Evolutionary conservation across 1,284 basidiomycete species (phyloP), one percentile per base, ranked within the genome.

Genomic region (Leccinum griseonigrum): DNA sequence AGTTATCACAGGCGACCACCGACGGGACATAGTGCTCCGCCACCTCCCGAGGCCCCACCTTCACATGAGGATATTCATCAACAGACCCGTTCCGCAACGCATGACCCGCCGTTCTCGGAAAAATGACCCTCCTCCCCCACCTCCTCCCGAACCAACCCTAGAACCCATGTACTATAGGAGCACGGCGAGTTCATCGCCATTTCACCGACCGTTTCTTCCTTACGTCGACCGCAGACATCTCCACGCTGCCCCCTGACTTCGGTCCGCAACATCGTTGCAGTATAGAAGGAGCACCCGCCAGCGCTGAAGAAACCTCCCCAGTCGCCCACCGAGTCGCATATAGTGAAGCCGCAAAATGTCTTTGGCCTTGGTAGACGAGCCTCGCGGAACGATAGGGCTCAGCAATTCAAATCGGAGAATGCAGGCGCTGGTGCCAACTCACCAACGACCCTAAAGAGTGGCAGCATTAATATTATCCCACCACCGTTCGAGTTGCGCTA

Each of bases 251-350:
- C 90, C 2, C 77, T 91, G 14, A 79, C 84, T 0, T 86, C 86
- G 11, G 89, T 94, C 36, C 82, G 88, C 29, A 93, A 90, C 64
- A 87, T 94, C 62, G 88, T 95, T 11, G 84, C 86, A 0, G 81
- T 88, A 3, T 94, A 91, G 91, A 91, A 88, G 72, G 86, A 87
- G 65, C 83, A 83, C 34, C 86, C 83, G 2, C 87, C 79, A 3
- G 75, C 73, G 51, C 69, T 74, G 46, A 76, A 66, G 50, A 71
- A 72, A 59, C 57, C 63, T 34, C 60, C 59, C 1, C 54, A 64
- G 16, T 68, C 72, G 14, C 62, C 70, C 54, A 66, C 73, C 1
- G 63, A 68, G 2, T 65, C 67, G 16, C 64, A 68, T 1, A 58
- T 63, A 14, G 36, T 60, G 10, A 65, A 62, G 28, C 29, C 65